Conservation (phyloP, 768 basidiomycete genomes). For the Dioszegia hungarica region DNA sequence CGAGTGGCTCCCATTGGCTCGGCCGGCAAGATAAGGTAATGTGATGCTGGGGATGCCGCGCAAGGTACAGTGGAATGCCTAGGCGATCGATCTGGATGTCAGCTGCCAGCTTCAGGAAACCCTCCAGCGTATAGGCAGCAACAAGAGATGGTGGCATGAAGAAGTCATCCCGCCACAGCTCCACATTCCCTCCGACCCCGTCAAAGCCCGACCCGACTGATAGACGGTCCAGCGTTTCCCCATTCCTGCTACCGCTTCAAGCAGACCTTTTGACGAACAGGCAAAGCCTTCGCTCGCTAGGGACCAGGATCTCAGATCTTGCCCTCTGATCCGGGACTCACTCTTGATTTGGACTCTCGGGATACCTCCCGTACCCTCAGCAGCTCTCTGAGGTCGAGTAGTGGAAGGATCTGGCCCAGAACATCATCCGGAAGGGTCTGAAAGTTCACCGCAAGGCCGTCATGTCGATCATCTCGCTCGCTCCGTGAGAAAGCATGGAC, state of each 20-base stretch:
- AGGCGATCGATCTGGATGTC: conserved; percentile 17
- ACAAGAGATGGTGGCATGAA: no score
- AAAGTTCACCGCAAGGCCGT: background rate
- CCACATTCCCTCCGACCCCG: no score
- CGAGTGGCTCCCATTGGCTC: conserved; percentile 13
- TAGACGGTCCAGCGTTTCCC: background rate
- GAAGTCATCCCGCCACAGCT: no score
- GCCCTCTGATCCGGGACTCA: conserved; percentile 16
- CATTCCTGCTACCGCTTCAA: no score
- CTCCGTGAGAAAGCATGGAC: no score
- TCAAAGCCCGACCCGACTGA: no score
- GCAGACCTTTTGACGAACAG: no score
- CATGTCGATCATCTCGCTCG: no score
- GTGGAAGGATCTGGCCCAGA: conserved; percentile 15
- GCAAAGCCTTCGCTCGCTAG: no score
- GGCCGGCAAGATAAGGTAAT: conserved; percentile 16
- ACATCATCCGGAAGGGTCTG: conserved; percentile 36
- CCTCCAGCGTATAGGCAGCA: no score
- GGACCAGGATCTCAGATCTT: no score
- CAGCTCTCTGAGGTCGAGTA: conserved; percentile 21
- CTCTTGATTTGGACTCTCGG: conserved; percentile 12
- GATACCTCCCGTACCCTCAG: conserved; percentile 8
- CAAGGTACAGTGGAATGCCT: conserved; percentile 28
- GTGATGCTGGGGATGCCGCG: conserved; percentile 17
- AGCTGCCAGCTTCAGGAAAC: no score